These are phyloP conservation scores for Bimuria novae-zelandiae DNA, from an alignment of 2,329 filamentous ascomycete genomes.

Conservation along the genomic window DNA sequence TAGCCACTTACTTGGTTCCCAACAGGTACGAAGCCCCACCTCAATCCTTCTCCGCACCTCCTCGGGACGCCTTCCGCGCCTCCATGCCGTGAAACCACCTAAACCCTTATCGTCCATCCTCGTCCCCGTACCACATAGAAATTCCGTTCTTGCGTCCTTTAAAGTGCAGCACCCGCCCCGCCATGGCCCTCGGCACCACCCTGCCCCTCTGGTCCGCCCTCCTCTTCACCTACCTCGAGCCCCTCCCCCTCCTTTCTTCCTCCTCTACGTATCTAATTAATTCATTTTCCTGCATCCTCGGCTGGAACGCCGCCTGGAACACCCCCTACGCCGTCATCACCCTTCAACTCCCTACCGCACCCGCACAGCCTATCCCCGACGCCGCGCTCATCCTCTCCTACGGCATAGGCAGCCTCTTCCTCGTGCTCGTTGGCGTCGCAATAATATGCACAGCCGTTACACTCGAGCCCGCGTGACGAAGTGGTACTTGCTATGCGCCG, in stretches of 20 bases:
- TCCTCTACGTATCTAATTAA: conserved; percentile 4
- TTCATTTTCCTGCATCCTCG: conserved; percentile 18
- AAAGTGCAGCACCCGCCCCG: neutral
- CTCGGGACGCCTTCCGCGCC: no score
- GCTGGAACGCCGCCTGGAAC: conserved; percentile 21
- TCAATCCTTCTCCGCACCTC: no score
- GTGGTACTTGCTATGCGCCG: conserved; percentile 27
- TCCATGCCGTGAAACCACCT: no score
- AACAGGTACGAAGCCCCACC: no score
- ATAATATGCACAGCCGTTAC: conserved; percentile 31
- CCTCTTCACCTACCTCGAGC: conserved; percentile 34
- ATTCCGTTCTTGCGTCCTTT: no score
- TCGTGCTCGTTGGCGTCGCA: conserved; percentile 26
- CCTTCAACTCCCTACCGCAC: conserved; percentile 23
- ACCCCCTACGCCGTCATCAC: conserved; percentile 21
- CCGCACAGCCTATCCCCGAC: conserved; percentile 10
- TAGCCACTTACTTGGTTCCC: no score
- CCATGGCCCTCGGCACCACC: conserved; percentile 31
- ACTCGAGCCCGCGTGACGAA: conserved; percentile 29
- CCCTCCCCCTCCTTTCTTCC: conserved; percentile 24
- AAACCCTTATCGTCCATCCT: no score
- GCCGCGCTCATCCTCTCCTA: conserved; percentile 24
- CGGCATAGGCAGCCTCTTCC: conserved; percentile 29
- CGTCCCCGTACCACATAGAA: no score
- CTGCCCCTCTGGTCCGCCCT: conserved; percentile 33